Evolutionary conservation across 768 basidiomycete genomes (phyloP).

Genomic region (Termitomyces sp.): DNA sequence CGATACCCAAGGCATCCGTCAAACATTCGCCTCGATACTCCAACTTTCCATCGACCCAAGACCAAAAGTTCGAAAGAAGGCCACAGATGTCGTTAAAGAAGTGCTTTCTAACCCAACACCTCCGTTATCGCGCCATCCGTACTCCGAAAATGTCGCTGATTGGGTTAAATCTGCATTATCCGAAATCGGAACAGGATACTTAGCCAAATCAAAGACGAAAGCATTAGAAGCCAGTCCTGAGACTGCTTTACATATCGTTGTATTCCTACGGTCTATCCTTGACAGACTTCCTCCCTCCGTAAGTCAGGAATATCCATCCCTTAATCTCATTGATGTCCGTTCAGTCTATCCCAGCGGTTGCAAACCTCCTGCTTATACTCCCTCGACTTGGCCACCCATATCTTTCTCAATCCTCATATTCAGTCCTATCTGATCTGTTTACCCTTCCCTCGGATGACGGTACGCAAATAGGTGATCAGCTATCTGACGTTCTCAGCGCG

Average conservation of each 20-base stretch:
- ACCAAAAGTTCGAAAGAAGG: slow-evolving; percentile 91
- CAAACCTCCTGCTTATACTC: slow-evolving; percentile 66
- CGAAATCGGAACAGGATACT: slow-evolving; percentile 57
- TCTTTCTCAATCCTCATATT: slow-evolving; percentile 83
- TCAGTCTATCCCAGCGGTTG: slow-evolving; percentile 72
- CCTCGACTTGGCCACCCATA: slow-evolving; percentile 87
- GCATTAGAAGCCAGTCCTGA: slow-evolving; percentile 59
- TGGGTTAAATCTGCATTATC: slow-evolving; percentile 67
- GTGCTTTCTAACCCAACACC: slow-evolving; percentile 71
- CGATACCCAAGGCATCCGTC: slow-evolving; percentile 61
- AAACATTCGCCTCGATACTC: slow-evolving; percentile 80
- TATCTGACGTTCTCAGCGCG: slow-evolving; percentile 58
- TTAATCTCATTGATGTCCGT: background rate
- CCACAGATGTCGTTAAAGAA: slow-evolving; percentile 79
- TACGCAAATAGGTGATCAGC: slow-evolving; percentile 43
- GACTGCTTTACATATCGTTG: slow-evolving; percentile 71
- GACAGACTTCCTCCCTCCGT: slow-evolving; percentile 63
- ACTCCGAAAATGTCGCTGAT: slow-evolving; percentile 72
- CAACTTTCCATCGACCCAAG: slow-evolving; percentile 81
- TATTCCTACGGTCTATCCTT: slow-evolving; percentile 61
- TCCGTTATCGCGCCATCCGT: slow-evolving; percentile 79
- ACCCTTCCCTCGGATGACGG: slow-evolving; percentile 44
- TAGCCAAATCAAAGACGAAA: slow-evolving; percentile 54
- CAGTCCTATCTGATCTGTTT: slow-evolving; percentile 80
- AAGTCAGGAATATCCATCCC: slow-evolving; percentile 25